A percentile compares a stretch with the other conserved stretches of the same genome.
Conservation (phyloP, 768 basidiomycete species). For the Sarcodon sp. region DNA sequence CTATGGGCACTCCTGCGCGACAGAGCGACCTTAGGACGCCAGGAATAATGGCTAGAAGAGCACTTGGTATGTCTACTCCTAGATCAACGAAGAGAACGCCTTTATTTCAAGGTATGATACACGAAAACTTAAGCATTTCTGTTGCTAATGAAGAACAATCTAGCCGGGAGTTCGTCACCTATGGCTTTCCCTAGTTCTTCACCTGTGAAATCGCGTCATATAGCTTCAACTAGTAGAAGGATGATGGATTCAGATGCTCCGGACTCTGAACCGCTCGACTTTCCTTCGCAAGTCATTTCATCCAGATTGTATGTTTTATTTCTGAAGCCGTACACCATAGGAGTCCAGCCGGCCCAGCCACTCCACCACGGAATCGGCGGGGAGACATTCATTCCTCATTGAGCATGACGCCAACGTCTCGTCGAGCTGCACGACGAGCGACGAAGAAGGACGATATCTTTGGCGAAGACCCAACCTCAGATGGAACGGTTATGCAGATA, state of each 20-base stretch:
- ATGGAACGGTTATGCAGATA: constrained; percentile 41
- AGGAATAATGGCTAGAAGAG: constrained; percentile 14
- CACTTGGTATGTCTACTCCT: constrained; percentile 15
- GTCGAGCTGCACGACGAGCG: constrained; percentile 15
- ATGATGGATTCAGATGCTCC: constrained; percentile 8
- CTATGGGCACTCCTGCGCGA: constrained; percentile 12
- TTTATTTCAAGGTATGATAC: constrained; percentile 13
- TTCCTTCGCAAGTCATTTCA: constrained; percentile 42
- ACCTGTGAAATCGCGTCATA: constrained; percentile 26
- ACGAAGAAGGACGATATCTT: constrained; percentile 8
- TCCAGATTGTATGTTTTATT: neutral
- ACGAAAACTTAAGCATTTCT: neutral
- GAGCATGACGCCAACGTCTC: constrained; percentile 36
- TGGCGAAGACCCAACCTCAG: constrained; percentile 40
- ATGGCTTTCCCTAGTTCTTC: constrained; percentile 55
- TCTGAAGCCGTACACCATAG: constrained; percentile 15
- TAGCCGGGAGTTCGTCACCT: constrained; percentile 49
- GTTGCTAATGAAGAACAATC: neutral
- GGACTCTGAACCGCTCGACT: constrained; percentile 53
- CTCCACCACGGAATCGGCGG: constrained; percentile 54
- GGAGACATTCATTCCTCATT: constrained; percentile 88
- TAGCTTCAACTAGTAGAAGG: constrained; percentile 6
- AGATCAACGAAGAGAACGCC: constrained; percentile 9
- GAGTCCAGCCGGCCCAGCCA: constrained; percentile 37
- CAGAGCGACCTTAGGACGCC: constrained; percentile 7